Evolutionary conservation across 805 yeast genomes (phyloP).

Genomic region (Blastobotrys parvus): DNA sequence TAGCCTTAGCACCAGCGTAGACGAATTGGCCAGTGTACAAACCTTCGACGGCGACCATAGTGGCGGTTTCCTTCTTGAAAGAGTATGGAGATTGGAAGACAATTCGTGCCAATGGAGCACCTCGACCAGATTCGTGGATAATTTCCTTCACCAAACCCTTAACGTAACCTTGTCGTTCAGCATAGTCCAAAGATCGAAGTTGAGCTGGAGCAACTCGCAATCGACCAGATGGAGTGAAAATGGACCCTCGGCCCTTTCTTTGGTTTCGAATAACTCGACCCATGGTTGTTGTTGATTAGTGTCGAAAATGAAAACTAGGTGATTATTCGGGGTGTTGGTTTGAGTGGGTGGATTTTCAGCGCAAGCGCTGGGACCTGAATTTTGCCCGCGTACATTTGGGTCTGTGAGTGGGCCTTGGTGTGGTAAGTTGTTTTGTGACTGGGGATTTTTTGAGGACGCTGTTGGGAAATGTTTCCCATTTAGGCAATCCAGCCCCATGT

Average conservation of each 20-base stretch:
- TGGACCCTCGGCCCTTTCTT: conserved; percentile 99
- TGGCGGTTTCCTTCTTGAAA: conserved; percentile 96
- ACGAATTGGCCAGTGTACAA: conserved; percentile 98
- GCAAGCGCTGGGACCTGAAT: no score
- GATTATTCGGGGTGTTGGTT: no score
- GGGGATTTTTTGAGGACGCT: no score
- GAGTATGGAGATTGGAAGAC: conserved; percentile 99
- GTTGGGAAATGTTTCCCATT: no score
- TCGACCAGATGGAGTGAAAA: conserved; percentile 99
- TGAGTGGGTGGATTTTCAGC: no score
- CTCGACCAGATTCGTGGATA: conserved; percentile 99
- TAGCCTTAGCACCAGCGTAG: conserved; percentile 98
- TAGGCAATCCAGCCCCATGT: no score
- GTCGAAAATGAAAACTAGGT: no score
- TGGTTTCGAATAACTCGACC: conserved; percentile 98
- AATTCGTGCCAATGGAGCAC: conserved; percentile 99
- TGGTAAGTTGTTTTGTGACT: no score
- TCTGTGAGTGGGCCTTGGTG: no score
- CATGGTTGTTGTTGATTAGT: no score
- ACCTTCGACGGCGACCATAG: conserved; percentile 99
- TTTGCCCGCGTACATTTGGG: no score
- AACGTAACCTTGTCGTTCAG: conserved; percentile 99
- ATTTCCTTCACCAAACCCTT: conserved; percentile 99
- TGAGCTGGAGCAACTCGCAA: conserved; percentile 99
- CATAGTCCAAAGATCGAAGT: conserved; percentile 97